Evolutionary conservation across 371 early-diverging fungal genomes (phyloP).

Genomic region (Amoeboaphelidium protococcarum): DNA sequence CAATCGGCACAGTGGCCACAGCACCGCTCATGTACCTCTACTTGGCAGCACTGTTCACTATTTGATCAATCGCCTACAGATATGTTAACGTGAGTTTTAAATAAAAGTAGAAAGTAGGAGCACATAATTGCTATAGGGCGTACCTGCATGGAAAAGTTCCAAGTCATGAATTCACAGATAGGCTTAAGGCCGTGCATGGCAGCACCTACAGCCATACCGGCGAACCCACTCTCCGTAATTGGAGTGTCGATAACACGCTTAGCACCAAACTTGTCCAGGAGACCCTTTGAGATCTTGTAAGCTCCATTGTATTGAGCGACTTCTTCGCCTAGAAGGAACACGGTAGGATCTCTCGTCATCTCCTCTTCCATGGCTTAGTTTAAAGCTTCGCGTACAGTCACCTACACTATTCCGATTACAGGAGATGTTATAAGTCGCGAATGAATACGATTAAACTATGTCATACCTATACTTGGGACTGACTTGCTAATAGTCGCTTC

Average conservation of each 20-base stretch:
- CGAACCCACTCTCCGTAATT: conserved; percentile 97
- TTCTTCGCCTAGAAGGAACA: conserved; percentile 95
- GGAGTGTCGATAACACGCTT: conserved; percentile 96
- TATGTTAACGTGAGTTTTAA: no score
- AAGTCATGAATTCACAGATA: conserved; percentile 99
- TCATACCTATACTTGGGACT: no score
- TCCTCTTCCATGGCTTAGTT: conserved; percentile 96
- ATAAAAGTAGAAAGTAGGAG: no score
- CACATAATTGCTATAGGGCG: no score
- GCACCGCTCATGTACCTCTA: conserved; percentile 97
- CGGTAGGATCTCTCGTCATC: conserved; percentile 67
- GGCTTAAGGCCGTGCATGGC: conserved; percentile 89
- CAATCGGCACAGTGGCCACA: conserved; percentile 67
- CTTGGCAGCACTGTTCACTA: conserved; percentile 98
- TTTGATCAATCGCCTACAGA: conserved; percentile 99
- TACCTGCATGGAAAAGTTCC: conserved; percentile 99
- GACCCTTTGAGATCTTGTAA: conserved; percentile 94
- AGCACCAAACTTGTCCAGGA: conserved; percentile 89
- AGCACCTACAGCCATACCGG: conserved; percentile 94
- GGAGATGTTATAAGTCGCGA: no score
- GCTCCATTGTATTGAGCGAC: conserved; percentile 96
- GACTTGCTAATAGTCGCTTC: no score
- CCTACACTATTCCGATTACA: no score
- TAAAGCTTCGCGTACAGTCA: conserved; percentile 94
- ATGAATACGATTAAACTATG: no score